Evolutionary conservation across 78 protist species (phyloP), one percentile per base, ranked within the genome.

Genomic region (Tieghemostelium lacteum): DNA sequence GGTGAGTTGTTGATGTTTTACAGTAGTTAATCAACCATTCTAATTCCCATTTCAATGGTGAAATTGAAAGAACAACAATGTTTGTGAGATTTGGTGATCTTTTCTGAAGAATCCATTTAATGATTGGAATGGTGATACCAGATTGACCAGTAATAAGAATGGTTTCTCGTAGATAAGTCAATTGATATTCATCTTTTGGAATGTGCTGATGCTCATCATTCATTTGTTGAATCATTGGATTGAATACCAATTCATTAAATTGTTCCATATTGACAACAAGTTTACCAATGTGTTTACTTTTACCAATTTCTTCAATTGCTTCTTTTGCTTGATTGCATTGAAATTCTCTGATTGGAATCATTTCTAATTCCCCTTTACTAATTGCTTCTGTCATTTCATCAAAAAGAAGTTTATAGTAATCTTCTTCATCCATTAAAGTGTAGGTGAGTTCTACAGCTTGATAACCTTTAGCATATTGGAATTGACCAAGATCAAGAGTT

Each of bases 91-190:
- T 70, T 0, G 28, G 34, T 37, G 89, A 72, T n/a, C n/a, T n/a
- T n/a, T 67, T 54, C n/a, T 58, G 39, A 0, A 83, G 28, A 6
- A 83, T 37, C 89, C 89, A 83, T 36, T 52, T 52, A 24, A 83
- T 62, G 0, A 69, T 69, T 26, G 40, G 60, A 3, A 83, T 34
- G 4, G 75, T 57, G 31, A 83, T 58, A 58, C 88, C 88, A 36
- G 64, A 24, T 67, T 80, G 88, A 26, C 88, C 88, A 37, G 88
- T 80, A 19, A 80, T 67, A 26, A 80, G 37, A 12, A 76, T 19
- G 22, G n/a, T 28, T 45, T 69, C 45, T 22, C 34, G 31, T 20
- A 31, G 24, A 70, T 31, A 2, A 19, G 28, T 31, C 1, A 69
- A 45, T 69, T 69, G 22, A 67, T 71, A 66, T 0, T 36, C 8